These are phyloP conservation scores for Nissolia schottii DNA, from an alignment of 306 rosid genomes.

Conservation along the genomic window DNA sequence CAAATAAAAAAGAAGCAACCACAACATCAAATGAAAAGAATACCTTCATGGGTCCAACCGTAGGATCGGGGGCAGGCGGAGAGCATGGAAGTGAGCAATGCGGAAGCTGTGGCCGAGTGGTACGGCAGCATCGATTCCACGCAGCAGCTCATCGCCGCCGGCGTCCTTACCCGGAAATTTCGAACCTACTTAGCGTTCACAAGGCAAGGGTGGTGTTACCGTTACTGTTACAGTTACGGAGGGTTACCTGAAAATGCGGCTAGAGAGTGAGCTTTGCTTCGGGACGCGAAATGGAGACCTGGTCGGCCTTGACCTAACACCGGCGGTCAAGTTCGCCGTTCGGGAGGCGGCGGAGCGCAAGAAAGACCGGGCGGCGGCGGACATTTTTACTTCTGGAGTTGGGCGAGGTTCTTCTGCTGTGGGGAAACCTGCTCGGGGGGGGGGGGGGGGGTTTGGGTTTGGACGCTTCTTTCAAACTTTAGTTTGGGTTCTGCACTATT, in stretches of 20 bases:
- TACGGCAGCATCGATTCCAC: slow-evolving; percentile 64
- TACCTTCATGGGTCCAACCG: slow-evolving; percentile 70
- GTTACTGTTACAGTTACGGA: not conserved
- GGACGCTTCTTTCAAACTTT: no score
- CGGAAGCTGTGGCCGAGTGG: slow-evolving; percentile 70
- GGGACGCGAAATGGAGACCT: slow-evolving; percentile 38
- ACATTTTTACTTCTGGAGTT: slow-evolving; percentile 31
- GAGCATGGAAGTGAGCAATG: slow-evolving; percentile 70
- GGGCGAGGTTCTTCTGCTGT: not conserved
- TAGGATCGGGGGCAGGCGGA: slow-evolving; percentile 44
- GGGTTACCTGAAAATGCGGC: slow-evolving; percentile 49
- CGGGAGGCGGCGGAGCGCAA: slow-evolving; percentile 42
- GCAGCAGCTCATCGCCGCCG: slow-evolving; percentile 58
- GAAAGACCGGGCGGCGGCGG: slow-evolving; percentile 52
- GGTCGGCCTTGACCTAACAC: slow-evolving; percentile 20
- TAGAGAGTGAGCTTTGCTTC: slow-evolving; percentile 37
- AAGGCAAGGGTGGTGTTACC: not conserved
- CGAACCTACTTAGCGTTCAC: not conserved
- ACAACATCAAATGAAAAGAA: not conserved
- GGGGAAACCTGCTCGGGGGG: not conserved
- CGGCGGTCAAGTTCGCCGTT: slow-evolving; percentile 26
- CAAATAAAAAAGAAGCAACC: not conserved
- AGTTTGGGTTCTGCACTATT: not conserved
- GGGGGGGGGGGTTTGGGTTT: no score
- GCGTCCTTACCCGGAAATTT: slow-evolving; percentile 33